These are phyloP conservation scores for Gillenia trifoliata DNA, from an alignment of 306 rosid genomes.

Conservation along the genomic window DNA sequence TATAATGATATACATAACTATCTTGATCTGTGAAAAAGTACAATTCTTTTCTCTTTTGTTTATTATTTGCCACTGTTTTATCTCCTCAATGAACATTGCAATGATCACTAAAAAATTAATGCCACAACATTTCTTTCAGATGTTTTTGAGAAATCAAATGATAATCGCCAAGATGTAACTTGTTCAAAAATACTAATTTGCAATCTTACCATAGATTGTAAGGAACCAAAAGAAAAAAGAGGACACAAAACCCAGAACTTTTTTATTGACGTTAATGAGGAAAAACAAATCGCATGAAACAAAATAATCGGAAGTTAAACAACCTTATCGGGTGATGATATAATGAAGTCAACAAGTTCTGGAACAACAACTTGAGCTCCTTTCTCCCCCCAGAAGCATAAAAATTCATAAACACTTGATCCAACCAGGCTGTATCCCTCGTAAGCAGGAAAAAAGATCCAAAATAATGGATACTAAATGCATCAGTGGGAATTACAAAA, in stretches of 20 bases:
- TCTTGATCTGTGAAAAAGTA: not conserved
- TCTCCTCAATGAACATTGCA: not conserved
- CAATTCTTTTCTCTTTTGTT: not conserved
- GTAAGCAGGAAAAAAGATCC: not conserved
- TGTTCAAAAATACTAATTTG: not conserved
- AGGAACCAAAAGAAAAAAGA: not conserved
- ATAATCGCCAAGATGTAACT: not conserved
- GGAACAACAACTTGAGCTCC: conserved; percentile 88
- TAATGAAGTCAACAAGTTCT: too few relatives aligned
- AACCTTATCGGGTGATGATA: too few relatives aligned
- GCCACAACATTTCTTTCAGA: not conserved
- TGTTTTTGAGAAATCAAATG: not conserved
- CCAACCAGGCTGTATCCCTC: not conserved
- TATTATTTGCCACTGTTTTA: not conserved
- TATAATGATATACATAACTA: not conserved
- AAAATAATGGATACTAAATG: too few relatives aligned
- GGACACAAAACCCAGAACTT: not conserved
- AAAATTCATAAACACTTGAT: not conserved
- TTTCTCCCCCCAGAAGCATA: conserved; percentile 56
- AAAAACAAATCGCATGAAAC: not conserved
- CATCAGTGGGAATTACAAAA: too few relatives aligned
- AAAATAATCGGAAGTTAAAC: not conserved
- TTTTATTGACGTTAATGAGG: not conserved
- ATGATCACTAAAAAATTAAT: not conserved
- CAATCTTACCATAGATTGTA: too few relatives aligned